phyloP scores from a whole-genome alignment of 208 protist species.

The Herpetomonas samuelpessoai region DNA sequence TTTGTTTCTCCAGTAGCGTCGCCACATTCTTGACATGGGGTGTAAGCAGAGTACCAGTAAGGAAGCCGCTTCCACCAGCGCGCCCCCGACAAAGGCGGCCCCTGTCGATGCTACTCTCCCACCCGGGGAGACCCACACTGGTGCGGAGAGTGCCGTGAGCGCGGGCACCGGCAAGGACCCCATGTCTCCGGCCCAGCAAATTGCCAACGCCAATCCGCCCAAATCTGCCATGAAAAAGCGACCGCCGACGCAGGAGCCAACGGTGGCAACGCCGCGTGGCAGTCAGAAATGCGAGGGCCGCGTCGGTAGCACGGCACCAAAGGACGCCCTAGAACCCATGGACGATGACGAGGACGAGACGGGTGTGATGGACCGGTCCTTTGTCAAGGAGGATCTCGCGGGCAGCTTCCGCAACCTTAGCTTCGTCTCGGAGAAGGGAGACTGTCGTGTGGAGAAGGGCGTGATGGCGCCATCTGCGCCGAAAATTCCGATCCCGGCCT shows the following conservation, averaged over 20 bases:
- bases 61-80: no score
- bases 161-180: not conserved
- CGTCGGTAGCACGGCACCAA: not conserved
- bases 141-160: no score
- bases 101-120: no score
- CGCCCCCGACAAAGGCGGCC: no score
- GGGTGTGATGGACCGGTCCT: constrained; percentile 20
- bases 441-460: constrained; percentile 17
- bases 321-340: constrained; percentile 2
- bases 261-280: not conserved
- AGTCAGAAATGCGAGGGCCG: not conserved
- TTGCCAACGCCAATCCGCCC: not conserved
- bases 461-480: constrained; percentile 7
- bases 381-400: constrained; percentile 17
- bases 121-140: no score
- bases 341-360: constrained; percentile 4
- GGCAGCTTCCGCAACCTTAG: constrained; percentile 31
- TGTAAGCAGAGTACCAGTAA: no score
- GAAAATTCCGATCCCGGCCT: not conserved
- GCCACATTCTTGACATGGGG: no score
- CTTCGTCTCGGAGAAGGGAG: constrained; percentile 16
- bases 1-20: no score
- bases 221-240: not conserved
- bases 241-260: not conserved
- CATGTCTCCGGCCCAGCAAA: not conserved